Conservation (phyloP, 257 asterid species). For the Solanum bulbocastanum region DNA sequence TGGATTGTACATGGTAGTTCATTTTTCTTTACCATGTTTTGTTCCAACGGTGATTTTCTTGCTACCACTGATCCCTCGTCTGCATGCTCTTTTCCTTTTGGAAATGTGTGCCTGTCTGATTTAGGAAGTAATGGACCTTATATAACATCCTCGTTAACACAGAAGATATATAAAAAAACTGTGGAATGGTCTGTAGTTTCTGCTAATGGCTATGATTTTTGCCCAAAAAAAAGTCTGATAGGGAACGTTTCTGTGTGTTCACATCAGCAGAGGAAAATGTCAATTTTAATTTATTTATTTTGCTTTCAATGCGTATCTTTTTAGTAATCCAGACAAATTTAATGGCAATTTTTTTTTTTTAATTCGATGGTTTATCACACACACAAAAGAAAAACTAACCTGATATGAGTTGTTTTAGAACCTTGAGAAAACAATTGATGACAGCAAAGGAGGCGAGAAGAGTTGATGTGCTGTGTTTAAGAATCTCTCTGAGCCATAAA, state of each 20-base stretch:
- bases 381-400: not conserved
- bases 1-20: not conserved
- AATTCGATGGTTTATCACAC: not conserved
- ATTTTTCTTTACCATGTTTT: not conserved
- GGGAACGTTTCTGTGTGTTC: not conserved
- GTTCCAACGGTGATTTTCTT: not conserved
- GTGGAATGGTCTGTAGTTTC: not conserved
- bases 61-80: not conserved
- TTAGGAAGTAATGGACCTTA: not conserved
- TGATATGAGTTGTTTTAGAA: slow-evolving; percentile 25
- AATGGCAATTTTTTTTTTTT: not conserved
- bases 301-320: not conserved
- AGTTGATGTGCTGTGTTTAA: slow-evolving; percentile 67
- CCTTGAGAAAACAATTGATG: slow-evolving; percentile 73
- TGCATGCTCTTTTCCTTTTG: not conserved
- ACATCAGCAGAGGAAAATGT: not conserved
- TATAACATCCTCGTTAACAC: not conserved
- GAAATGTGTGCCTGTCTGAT: not conserved
- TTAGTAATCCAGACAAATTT: not conserved
- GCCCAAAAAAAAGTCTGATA: not conserved
- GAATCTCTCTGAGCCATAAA: slow-evolving; percentile 61
- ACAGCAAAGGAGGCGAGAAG: slow-evolving; percentile 76
- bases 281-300: not conserved
- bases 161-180: not conserved
- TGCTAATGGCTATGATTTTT: not conserved